A percentile compares a stretch with the other conserved stretches of the same genome.
These are phyloP conservation scores for Cryphonectria japonica DNA, from an alignment of 2,329 filamentous ascomycete genomes.

Conservation along the genomic window DNA sequence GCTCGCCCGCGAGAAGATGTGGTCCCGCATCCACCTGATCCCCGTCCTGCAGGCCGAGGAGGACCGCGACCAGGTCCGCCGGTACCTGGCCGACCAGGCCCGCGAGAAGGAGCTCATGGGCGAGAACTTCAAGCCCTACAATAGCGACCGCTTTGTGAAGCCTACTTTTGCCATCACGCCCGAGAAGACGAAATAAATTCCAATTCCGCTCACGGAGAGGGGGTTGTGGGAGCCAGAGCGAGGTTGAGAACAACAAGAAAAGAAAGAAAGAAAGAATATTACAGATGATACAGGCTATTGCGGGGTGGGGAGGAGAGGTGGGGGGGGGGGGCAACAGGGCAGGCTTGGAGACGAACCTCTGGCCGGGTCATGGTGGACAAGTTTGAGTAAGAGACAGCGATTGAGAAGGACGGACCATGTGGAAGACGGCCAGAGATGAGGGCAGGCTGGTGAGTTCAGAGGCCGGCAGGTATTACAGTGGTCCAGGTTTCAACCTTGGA, in stretches of 20 bases:
- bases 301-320: background rate
- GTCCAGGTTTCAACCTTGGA: background rate
- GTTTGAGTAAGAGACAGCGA: background rate
- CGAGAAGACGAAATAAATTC: constrained; percentile 54
- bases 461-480: background rate
- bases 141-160: constrained; percentile 84
- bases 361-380: background rate
- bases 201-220: no score
- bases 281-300: no score
- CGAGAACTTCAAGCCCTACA: constrained; percentile 81
- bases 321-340: no score
- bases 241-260: background rate
- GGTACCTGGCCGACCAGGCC: constrained; percentile 82
- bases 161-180: constrained; percentile 79
- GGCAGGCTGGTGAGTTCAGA: background rate
- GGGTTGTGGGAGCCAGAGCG: background rate
- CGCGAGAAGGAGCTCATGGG: constrained; percentile 91
- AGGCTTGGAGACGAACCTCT: background rate
- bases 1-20: constrained; percentile 96
- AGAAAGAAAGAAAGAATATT: background rate
- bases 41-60: constrained; percentile 94
- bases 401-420: background rate
- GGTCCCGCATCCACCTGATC: constrained; percentile 93
- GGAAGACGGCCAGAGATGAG: background rate
- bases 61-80: constrained; percentile 90